phyloP scores from a whole-genome alignment of 164 flowering plant species.

The Liquidambar formosana region DNA sequence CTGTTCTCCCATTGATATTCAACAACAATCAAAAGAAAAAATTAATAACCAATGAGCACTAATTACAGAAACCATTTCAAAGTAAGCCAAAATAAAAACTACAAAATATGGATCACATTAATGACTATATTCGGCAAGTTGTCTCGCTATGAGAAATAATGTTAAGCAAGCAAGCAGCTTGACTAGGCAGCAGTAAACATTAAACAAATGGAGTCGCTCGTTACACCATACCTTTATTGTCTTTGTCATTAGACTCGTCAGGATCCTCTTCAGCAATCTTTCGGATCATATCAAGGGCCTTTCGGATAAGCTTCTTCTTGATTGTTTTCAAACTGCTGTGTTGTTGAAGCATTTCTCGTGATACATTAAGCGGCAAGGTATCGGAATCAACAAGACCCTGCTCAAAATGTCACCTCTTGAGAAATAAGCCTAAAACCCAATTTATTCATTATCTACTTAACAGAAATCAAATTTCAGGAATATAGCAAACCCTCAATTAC shows the following conservation, averaged over 20 bases:
- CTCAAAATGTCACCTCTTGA: constrained; percentile 5
- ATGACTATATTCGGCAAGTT: background rate
- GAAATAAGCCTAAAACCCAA: background rate
- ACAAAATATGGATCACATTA: background rate
- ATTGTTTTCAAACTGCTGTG: constrained; percentile 93
- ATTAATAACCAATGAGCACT: background rate
- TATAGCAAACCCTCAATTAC: constrained; percentile 30
- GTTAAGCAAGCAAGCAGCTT: constrained; percentile 1
- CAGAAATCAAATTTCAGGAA: background rate
- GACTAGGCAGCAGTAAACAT: background rate
- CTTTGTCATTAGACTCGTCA: constrained; percentile 73
- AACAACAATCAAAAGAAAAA: background rate
- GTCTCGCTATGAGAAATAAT: background rate
- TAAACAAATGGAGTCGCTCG: background rate
- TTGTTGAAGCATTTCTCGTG: constrained; percentile 98
- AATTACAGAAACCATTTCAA: constrained; percentile 2
- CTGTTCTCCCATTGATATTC: constrained; percentile 29
- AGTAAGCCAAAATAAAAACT: background rate
- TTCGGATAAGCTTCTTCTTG: constrained; percentile 92
- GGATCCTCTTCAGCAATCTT: constrained; percentile 96
- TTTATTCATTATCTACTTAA: background rate
- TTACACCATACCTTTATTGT: constrained; percentile 59
- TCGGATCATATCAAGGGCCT: constrained; percentile 97
- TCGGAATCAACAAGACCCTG: constrained; percentile 99
- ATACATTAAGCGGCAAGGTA: constrained; percentile 91